These are phyloP conservation scores for Colletotrichum brevisporum DNA, from an alignment of 2,329 filamentous ascomycete species.

Conservation along the genomic window DNA sequence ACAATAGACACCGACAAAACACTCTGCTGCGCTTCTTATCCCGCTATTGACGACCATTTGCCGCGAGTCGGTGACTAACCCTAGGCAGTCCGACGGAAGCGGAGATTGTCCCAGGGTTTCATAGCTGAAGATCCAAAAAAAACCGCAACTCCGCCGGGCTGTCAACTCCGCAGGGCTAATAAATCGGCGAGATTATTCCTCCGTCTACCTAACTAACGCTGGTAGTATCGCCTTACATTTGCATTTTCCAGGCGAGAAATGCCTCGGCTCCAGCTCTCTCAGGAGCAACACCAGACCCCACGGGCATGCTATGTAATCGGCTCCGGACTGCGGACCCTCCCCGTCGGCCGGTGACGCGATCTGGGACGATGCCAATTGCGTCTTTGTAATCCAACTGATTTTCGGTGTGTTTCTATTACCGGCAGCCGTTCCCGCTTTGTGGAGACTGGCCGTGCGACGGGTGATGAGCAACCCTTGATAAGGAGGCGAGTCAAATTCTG, in stretches of 20 bases:
- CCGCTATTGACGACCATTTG: no score
- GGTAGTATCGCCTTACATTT: neutral
- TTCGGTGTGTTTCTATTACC: neutral
- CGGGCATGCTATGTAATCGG: neutral
- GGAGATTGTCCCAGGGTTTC: neutral
- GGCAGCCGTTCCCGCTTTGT: slow-evolving; percentile 6
- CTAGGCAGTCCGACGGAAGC: no score
- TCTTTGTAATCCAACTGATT: slow-evolving; percentile 22
- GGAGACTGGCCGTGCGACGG: slow-evolving; percentile 9
- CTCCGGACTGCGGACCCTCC: neutral
- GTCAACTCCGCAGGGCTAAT: neutral
- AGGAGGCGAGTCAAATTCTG: slow-evolving; percentile 9
- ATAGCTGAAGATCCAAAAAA: neutral
- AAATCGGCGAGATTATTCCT: slow-evolving; percentile 17
- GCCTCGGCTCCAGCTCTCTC: slow-evolving; percentile 17
- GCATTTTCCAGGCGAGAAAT: neutral
- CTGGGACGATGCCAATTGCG: neutral
- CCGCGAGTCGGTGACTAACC: no score
- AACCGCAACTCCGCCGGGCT: slow-evolving; percentile 2
- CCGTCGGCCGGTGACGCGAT: neutral
- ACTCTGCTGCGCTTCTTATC: no score
- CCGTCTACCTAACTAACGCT: neutral
- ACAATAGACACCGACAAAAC: no score
- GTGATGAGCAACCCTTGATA: neutral
- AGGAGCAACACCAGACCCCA: neutral